phyloP scores from a whole-genome alignment of 1,284 basidiomycete species.

The Meira nashicola region DNA sequence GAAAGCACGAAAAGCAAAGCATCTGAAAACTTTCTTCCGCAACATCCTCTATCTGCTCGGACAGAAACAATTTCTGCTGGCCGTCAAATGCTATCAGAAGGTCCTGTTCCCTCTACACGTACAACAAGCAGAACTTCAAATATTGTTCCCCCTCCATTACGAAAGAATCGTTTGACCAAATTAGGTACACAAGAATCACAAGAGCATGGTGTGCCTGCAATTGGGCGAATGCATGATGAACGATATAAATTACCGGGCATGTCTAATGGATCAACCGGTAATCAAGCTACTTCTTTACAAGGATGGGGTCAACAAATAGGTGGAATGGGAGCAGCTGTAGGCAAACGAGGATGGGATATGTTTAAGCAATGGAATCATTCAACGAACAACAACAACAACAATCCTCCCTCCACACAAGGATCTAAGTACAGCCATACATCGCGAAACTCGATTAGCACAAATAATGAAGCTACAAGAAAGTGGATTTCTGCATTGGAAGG shows the following conservation, averaged over 20 bases:
- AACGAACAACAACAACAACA: constrained; percentile 7
- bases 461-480: constrained; percentile 30
- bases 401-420: constrained; percentile 11
- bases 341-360: constrained; percentile 37
- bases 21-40: no score
- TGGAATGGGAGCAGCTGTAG: constrained; percentile 33
- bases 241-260: not conserved
- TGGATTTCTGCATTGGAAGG: constrained; percentile 21
- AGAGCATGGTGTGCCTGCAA: not conserved
- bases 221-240: not conserved
- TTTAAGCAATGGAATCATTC: constrained; percentile 19
- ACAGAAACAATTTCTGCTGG: no score
- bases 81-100: no score
- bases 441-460: constrained; percentile 7
- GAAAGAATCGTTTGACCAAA: not conserved
- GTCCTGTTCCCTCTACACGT: no score
- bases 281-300: constrained; percentile 21
- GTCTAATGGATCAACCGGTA: not conserved
- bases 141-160: no score
- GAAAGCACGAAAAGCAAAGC: no score
- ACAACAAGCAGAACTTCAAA: no score
- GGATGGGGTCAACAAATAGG: constrained; percentile 20
- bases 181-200: not conserved
- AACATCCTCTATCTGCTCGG: no score
- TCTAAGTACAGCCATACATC: constrained; percentile 2